Conservation (phyloP, 2,329 filamentous ascomycete species). For the Ophioceras dolichostomum region DNA sequence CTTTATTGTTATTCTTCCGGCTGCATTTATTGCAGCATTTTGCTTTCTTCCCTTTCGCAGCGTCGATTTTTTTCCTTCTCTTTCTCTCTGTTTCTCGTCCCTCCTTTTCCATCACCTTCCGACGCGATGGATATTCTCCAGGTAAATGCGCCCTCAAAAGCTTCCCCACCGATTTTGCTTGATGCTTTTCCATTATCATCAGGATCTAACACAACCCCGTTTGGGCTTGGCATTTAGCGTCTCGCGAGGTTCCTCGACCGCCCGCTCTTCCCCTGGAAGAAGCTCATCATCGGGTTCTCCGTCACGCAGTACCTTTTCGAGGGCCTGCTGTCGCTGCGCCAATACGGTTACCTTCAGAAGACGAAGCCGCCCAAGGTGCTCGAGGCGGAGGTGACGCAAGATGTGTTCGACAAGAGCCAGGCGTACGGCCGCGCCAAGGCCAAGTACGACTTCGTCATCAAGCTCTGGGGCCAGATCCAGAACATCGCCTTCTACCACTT, state of each 20-base stretch:
- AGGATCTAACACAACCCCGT: neutral
- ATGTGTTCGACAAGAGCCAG: slow-evolving; percentile 92
- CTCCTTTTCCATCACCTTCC: slow-evolving; percentile 1
- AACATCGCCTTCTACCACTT: slow-evolving; percentile 83
- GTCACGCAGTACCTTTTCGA: slow-evolving; percentile 86
- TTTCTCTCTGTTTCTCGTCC: neutral
- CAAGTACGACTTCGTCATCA: slow-evolving; percentile 71
- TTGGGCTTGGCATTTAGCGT: slow-evolving; percentile 29
- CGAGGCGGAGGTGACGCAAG: slow-evolving; percentile 73
- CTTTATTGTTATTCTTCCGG: too few species aligned
- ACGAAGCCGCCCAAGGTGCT: slow-evolving; percentile 77
- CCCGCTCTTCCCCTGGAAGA: slow-evolving; percentile 94
- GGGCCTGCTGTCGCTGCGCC: slow-evolving; percentile 75
- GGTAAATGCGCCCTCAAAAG: slow-evolving; percentile 10
- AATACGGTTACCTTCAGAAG: slow-evolving; percentile 76
- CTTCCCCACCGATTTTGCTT: too few species aligned
- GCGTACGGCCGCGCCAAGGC: slow-evolving; percentile 94
- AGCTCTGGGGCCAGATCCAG: slow-evolving; percentile 76
- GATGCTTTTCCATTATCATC: neutral
- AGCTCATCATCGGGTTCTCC: slow-evolving; percentile 87
- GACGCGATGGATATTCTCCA: slow-evolving; percentile 33
- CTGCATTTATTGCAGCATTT: too few species aligned
- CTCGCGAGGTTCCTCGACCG: slow-evolving; percentile 81
- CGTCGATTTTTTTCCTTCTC: slow-evolving; percentile 1
- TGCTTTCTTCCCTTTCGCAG: too few species aligned